Evolutionary conservation across 768 basidiomycete species (phyloP).

Genomic region (Hydnum rufescens): DNA sequence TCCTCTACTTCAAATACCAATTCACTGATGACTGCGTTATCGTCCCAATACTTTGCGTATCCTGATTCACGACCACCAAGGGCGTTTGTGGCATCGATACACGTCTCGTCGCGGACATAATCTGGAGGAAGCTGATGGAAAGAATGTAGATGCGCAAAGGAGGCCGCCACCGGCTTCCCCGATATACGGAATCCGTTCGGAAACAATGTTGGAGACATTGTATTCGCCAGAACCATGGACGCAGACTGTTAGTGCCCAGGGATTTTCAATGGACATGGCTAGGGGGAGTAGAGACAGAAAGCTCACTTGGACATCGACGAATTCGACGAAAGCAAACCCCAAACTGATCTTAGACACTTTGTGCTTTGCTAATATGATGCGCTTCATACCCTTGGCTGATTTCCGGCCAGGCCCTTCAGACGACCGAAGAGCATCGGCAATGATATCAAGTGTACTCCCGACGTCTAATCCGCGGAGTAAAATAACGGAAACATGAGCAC

Average conservation of each 20-base stretch:
- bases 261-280: not conserved
- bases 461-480: constrained; percentile 83
- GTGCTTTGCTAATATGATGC: constrained; percentile 80
- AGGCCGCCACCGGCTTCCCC: constrained; percentile 71
- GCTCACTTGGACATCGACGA: constrained; percentile 61
- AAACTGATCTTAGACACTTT: constrained; percentile 71
- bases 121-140: constrained; percentile 67
- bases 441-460: constrained; percentile 70
- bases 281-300: not conserved
- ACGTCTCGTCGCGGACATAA: constrained; percentile 57
- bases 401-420: constrained; percentile 62
- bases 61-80: constrained; percentile 53
- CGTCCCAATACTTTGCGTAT: constrained; percentile 88
- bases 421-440: constrained; percentile 61
- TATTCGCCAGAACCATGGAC: constrained; percentile 58
- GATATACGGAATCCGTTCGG: constrained; percentile 90
- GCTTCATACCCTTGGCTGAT: constrained; percentile 69
- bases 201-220: constrained; percentile 70
- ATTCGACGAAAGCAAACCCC: constrained; percentile 90
- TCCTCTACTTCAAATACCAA: constrained; percentile 65
- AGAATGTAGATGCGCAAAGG: constrained; percentile 81
- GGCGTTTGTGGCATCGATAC: constrained; percentile 41
- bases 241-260: constrained; percentile 38
- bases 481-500: constrained; percentile 59
- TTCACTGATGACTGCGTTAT: constrained; percentile 52